Evolutionary conservation across 345 rosid genomes (phyloP).

Genomic region (Anastatica hierochuntica): DNA sequence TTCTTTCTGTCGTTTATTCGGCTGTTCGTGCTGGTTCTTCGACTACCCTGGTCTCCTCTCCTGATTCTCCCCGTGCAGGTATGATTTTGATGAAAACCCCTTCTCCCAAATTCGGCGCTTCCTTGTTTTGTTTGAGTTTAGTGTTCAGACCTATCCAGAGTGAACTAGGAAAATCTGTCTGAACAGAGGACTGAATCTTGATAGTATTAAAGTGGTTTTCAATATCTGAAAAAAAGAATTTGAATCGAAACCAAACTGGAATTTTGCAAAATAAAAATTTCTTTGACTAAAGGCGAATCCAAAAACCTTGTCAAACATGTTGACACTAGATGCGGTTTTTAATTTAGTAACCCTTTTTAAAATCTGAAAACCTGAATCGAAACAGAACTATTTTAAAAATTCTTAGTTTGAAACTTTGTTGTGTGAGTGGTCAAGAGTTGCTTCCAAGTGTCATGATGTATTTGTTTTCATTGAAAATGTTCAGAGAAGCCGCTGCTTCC

Average conservation of each 20-base stretch:
- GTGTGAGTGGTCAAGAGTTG: not conserved
- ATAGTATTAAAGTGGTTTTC: no score
- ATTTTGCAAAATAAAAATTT: no score
- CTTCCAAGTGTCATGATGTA: not conserved
- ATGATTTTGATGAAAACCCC: not conserved
- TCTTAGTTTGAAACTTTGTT: not conserved
- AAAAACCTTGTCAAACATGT: no score
- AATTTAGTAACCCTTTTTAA: no score
- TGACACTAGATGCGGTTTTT: no score
- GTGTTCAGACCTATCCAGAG: constrained; percentile 8
- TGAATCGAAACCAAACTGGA: no score
- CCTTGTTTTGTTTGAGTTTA: not conserved
- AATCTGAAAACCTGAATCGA: no score
- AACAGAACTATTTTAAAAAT: no score
- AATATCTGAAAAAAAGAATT: no score
- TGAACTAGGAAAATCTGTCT: no score
- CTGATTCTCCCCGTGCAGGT: constrained; percentile 95
- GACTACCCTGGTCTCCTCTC: constrained; percentile 69
- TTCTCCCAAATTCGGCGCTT: not conserved
- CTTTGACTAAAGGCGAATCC: no score
- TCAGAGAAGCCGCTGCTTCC: constrained; percentile 81
- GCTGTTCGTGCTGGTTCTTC: constrained; percentile 99
- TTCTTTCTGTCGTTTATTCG: constrained; percentile 88
- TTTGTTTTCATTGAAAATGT: constrained; percentile 20
- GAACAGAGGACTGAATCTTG: no score